Conservation (phyloP, 768 basidiomycete species). For the Phanerodontia chrysosporium region DNA sequence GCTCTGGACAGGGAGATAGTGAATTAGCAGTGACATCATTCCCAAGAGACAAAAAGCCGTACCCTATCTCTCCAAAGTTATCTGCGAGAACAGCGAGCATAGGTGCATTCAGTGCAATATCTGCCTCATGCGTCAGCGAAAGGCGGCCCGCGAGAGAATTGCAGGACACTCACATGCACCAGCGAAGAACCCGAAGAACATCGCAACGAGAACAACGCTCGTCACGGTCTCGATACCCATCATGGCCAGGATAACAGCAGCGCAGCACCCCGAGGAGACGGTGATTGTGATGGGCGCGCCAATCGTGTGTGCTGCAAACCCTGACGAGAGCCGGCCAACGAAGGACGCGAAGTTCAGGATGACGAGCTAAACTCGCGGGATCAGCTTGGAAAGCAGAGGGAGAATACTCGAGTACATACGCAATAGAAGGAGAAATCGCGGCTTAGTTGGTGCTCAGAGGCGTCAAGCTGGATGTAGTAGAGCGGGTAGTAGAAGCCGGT, state of each 20-base stretch:
- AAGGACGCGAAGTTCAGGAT: constrained; percentile 28
- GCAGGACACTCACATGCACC: constrained; percentile 18
- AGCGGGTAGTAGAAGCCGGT: constrained; percentile 24
- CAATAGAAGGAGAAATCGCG: constrained; percentile 24
- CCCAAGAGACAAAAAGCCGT: background rate
- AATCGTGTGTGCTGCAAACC: constrained; percentile 24
- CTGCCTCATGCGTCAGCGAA: constrained; percentile 21
- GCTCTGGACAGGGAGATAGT: too few species aligned
- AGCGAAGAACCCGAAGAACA: constrained; percentile 37
- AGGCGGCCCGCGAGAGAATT: too few species aligned
- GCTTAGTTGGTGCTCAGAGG: constrained; percentile 14
- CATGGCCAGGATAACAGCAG: constrained; percentile 27
- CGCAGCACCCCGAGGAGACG: constrained; percentile 19
- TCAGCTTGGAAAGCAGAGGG: background rate
- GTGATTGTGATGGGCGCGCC: constrained; percentile 28
- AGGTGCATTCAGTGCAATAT: constrained; percentile 26
- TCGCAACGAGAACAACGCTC: constrained; percentile 27
- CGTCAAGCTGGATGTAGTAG: constrained; percentile 24
- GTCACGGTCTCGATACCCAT: constrained; percentile 22
- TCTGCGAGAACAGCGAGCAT: constrained; percentile 16
- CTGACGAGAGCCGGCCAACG: constrained; percentile 27
- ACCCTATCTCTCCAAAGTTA: constrained; percentile 23
- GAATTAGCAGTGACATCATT: too few species aligned
- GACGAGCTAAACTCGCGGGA: constrained; percentile 14
- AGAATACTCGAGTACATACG: constrained; percentile 13